Conservation (phyloP, 2,329 filamentous ascomycete species). For the Fusarium sulawesiense region DNA sequence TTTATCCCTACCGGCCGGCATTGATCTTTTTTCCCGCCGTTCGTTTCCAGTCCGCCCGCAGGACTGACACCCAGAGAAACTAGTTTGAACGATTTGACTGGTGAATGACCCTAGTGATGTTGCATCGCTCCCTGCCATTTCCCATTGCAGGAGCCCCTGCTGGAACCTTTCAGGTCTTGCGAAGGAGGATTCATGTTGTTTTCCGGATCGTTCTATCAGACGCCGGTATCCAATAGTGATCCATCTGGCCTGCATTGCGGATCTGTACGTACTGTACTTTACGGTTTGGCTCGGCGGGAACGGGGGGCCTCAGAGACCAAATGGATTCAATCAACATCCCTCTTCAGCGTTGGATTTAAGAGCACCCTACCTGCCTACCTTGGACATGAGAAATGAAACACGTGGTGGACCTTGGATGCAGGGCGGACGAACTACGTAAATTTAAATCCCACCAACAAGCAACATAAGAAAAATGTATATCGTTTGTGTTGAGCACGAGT, state of each 20-base stretch:
- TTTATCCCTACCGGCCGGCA: conserved; percentile 4
- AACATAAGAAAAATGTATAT: background rate
- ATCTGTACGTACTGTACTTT: background rate
- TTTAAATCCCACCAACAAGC: conserved; percentile 39
- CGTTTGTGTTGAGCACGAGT: background rate
- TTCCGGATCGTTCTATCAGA: conserved; percentile 13
- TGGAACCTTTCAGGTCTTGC: conserved; percentile 11
- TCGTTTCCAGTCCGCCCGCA: conserved; percentile 4
- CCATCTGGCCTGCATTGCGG: conserved; percentile 1
- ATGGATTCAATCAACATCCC: background rate
- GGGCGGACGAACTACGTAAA: conserved; percentile 43
- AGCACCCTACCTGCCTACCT: background rate
- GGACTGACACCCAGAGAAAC: conserved; percentile 36
- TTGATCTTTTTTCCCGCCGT: conserved; percentile 10
- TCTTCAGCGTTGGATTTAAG: background rate
- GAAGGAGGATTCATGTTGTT: conserved; percentile 21
- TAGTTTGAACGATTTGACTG: conserved; percentile 41
- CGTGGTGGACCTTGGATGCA: conserved; percentile 45
- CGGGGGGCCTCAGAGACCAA: conserved; percentile 12
- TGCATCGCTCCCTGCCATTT: conserved; percentile 31
- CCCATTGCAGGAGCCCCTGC: conserved; percentile 30
- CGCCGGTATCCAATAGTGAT: conserved; percentile 6
- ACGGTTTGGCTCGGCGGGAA: conserved; percentile 11
- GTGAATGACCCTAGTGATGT: conserved; percentile 22
- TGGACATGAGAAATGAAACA: conserved; percentile 26